Evolutionary conservation across 805 yeast species (phyloP), one percentile per base, ranked within the genome.

Genomic region (Sugiyamaella smithiae): DNA sequence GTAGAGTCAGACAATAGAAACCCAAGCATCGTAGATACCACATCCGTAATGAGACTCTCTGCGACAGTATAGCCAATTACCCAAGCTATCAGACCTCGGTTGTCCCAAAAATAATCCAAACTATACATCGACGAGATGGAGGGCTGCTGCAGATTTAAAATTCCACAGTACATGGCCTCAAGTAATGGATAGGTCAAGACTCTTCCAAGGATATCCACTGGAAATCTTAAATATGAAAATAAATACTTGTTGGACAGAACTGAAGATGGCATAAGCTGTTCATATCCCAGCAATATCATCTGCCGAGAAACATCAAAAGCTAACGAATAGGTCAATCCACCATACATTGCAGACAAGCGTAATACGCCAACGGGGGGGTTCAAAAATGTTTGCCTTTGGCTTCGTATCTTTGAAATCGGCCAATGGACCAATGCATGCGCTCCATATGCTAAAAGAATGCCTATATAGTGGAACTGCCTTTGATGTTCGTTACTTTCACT

Each of bases 391-490:
- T 46, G 50, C 11, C 31, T 9, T 17, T 43, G 24, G 32, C 45
- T n/a, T 19, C 50, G 42, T n/a, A 46, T 17, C 19, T 28, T 40
- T 2, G 35, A 29, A 16, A 46, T 22, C 11, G 50, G 50, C 50
- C 50, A 46, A n/a, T 40, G 45, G 31, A 41, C 20, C 12, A 46
- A n/a, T 3, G 45, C n/a, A 23, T 46, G 32, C 3, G 43, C 16
- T n/a, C 16, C 5, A 4, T 11, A 14, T 14, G 20, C 16, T 5
- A 35, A 12, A 11, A 4, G 12, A 14, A 16, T 12, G 9, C 38
- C 11, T 12, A 12, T 7, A 5, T 3, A 5, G 16, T 11, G 19
- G 12, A 11, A 14, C 8, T 14, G 3, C 7, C 7, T 8, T 11
- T 26, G 7, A 26, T 26, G 29, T 11, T 26, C 29, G 29, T 26